Conservation (phyloP, 495 filamentous ascomycete genomes). For the Aspergillus ellipticus region DNA sequence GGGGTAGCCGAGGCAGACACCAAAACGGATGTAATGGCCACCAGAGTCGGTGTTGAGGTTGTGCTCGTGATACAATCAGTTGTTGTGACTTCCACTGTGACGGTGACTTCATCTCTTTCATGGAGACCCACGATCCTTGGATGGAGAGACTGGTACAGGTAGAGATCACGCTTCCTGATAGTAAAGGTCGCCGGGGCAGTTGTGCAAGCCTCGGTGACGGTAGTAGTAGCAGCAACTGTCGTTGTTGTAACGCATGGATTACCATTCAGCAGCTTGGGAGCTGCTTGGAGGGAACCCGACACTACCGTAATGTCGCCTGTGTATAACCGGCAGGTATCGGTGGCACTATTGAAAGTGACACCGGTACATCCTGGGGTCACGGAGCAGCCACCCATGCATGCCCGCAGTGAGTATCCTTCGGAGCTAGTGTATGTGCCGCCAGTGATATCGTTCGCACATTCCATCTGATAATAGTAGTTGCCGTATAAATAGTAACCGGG, state of each 20-base stretch:
- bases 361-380: neutral
- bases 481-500: neutral
- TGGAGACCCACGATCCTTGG: neutral
- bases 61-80: neutral
- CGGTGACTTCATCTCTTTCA: neutral
- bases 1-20: too few relatives aligned
- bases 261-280: neutral
- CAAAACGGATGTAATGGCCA: neutral
- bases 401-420: neutral
- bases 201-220: neutral
- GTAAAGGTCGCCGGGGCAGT: neutral
- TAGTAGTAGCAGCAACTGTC: neutral
- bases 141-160: neutral
- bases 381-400: neutral
- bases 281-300: neutral
- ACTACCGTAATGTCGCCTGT: neutral
- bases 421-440: neutral
- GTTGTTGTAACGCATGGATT: neutral
- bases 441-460: neutral
- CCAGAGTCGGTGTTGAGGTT: neutral
- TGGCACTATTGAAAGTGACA: neutral
- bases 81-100: neutral
- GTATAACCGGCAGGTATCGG: neutral
- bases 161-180: neutral
- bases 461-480: neutral